Evolutionary conservation across 1,284 basidiomycete species (phyloP), one percentile per base, ranked within the genome.

Genomic region (Cryptococcus wingfieldii): DNA sequence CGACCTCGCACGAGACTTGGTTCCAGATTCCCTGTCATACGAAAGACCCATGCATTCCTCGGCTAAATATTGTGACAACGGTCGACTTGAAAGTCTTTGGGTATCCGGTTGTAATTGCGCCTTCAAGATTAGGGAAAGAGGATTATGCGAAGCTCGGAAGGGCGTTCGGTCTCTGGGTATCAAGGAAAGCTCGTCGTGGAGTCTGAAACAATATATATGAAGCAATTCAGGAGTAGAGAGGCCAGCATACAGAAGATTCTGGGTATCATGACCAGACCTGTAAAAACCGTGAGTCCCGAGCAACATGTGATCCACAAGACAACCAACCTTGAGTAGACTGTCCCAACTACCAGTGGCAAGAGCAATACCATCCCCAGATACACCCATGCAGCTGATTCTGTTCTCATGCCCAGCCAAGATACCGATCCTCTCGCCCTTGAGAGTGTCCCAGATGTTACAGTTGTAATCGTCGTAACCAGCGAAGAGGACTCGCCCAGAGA

Each of bases 401-500:
- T 98, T 98, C 82, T 98, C 95, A 75, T 98, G 96, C 13, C 94
- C 95, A 38, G 92, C 90, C 59, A 99, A 79, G 39, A 98, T 93
- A 58, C 95, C 95, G 37, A 98, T 92, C 55, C 95, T 87, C 78
- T 98, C 95, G 55, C 93, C 95, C 79, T 95, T 96, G 71, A 98
- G 83, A 43, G 94, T 97, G 74, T 99, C 95, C 95, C 95, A 98
- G 47, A 98, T 95, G 72, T 98, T 98, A 82, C 90, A 93, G 65
- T 95, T 98, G 89, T 95, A 97, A 77, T 98, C 95, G 77, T 99
- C 96, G 75, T 98, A 98, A 43, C 95, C 96, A 63, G 94, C 95
- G 70, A 98, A 98, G 47, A 99, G 83, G 67, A 99, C 89, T 58
- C 96, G 88, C 47, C 95, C 95, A 14, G 93, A 97, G 64, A 90